phyloP scores from a whole-genome alignment of 2,329 filamentous ascomycete genomes.

The Aureobasidium zeae region DNA sequence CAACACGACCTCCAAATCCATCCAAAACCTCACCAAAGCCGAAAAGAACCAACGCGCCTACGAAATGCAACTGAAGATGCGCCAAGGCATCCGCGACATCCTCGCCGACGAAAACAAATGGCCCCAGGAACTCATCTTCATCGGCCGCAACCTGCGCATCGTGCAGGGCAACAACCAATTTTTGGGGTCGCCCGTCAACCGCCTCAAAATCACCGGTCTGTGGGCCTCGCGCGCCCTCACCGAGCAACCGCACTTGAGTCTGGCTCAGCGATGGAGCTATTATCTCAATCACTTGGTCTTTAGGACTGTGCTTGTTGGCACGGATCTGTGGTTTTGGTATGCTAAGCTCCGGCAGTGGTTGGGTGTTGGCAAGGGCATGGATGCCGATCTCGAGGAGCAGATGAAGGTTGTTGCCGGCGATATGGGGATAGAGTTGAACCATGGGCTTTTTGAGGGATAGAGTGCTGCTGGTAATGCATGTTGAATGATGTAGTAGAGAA shows the following conservation, averaged over 20 bases:
- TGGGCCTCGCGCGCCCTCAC: slow-evolving; percentile 84
- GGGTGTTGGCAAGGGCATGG: slow-evolving; percentile 74
- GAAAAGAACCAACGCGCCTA: slow-evolving; percentile 55
- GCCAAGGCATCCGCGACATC: slow-evolving; percentile 65
- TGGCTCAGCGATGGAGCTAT: slow-evolving; percentile 55
- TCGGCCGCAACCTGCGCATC: slow-evolving; percentile 83
- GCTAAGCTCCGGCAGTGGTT: slow-evolving; percentile 68
- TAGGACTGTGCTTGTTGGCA: slow-evolving; percentile 61
- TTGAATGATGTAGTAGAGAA: too few relatives aligned
- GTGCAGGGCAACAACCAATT: slow-evolving; percentile 91
- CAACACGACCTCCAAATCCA: slow-evolving; percentile 48
- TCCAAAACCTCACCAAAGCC: slow-evolving; percentile 43
- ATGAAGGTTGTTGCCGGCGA: slow-evolving; percentile 76
- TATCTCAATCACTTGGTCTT: slow-evolving; percentile 76
- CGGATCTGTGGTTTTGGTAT: slow-evolving; percentile 76
- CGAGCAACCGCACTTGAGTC: slow-evolving; percentile 57
- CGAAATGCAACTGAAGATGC: slow-evolving; percentile 68
- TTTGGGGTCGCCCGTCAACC: slow-evolving; percentile 77
- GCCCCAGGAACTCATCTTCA: slow-evolving; percentile 85
- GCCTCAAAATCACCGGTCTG: slow-evolving; percentile 84
- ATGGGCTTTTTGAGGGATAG: slow-evolving; percentile 78
- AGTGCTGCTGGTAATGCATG: too few relatives aligned
- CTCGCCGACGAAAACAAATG: slow-evolving; percentile 78
- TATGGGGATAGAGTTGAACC: slow-evolving; percentile 78
- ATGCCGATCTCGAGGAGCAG: slow-evolving; percentile 80